Evolutionary conservation across 176 grass and related monocot species (phyloP).

Genomic region (Rhynchospora breviuscula): DNA sequence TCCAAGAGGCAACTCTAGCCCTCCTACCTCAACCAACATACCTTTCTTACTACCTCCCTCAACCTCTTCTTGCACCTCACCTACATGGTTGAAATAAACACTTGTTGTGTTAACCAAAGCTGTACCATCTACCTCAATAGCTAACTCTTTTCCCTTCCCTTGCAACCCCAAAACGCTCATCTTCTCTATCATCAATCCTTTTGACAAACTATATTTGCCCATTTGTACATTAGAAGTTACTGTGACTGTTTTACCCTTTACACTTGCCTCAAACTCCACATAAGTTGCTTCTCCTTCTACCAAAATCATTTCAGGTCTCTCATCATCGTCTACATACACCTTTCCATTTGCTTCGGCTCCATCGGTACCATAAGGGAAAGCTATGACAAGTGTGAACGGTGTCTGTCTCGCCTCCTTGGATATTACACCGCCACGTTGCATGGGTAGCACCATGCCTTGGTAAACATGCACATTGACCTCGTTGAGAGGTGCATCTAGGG

Average conservation of each 20-base stretch:
- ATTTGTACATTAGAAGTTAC: constrained; percentile 55
- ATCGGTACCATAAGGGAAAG: constrained; percentile 50
- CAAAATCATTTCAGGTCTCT: constrained; percentile 74
- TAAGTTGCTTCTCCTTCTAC: constrained; percentile 65
- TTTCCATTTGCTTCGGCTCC: constrained; percentile 49
- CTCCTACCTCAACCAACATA: constrained; percentile 63
- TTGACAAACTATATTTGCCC: constrained; percentile 47
- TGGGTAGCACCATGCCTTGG: constrained; percentile 62
- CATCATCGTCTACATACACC: constrained; percentile 83
- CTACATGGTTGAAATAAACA: constrained; percentile 23
- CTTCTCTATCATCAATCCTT: constrained; percentile 63
- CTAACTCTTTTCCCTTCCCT: constrained; percentile 45
- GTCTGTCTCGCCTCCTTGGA: constrained; percentile 53
- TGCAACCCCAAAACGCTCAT: constrained; percentile 61
- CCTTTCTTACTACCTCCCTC: constrained; percentile 33
- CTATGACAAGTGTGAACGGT: constrained; percentile 73
- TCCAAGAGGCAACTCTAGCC: constrained; percentile 68
- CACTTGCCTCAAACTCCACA: constrained; percentile 47
- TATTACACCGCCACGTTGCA: constrained; percentile 72
- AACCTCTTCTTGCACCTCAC: constrained; percentile 6
- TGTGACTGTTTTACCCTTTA: constrained; percentile 55
- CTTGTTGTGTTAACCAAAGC: constrained; percentile 26
- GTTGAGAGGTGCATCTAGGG: constrained; percentile 54
- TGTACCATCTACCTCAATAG: constrained; percentile 40
- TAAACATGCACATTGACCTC: constrained; percentile 85